These are phyloP conservation scores for Trypanosoma vivax DNA, from an alignment of 208 protist genomes.

Conservation along the genomic window DNA sequence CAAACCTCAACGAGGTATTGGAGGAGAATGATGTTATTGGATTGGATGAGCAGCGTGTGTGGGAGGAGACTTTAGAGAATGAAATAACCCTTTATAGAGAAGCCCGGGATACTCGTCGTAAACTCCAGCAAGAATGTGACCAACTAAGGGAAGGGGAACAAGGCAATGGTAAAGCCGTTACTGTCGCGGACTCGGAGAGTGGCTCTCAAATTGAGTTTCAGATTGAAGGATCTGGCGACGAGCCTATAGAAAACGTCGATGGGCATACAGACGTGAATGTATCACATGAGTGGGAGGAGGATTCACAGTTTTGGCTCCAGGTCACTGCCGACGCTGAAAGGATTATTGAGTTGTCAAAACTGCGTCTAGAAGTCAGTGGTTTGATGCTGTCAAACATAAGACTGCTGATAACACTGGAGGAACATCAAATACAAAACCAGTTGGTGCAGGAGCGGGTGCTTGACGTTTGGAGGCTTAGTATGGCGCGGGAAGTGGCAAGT, in stretches of 20 bases:
- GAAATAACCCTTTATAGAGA: background rate
- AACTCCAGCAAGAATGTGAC: background rate
- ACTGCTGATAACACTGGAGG: background rate
- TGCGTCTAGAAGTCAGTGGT: conserved; percentile 9
- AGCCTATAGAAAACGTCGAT: no score
- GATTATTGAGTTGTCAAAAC: conserved; percentile 21
- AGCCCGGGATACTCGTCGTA: background rate
- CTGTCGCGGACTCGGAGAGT: no score
- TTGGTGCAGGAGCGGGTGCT: background rate
- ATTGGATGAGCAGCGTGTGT: background rate
- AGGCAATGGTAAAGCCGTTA: no score
- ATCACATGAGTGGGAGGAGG: background rate
- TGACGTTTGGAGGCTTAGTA: conserved; percentile 11
- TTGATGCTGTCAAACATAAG: conserved; percentile 7
- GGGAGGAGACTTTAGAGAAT: background rate
- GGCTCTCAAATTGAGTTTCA: no score
- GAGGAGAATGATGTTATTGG: background rate
- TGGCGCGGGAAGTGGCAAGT: background rate
- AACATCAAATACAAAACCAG: background rate
- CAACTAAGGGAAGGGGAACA: background rate
- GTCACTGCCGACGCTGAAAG: background rate
- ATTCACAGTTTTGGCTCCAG: conserved; percentile 7
- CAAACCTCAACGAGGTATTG: background rate
- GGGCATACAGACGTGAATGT: background rate
- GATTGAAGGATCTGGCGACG: no score